Percentiles rank a stretch among this genome's conserved stretches.
These are phyloP conservation scores for Paramyrothecium sp. DNA, from an alignment of 2,329 filamentous ascomycete genomes.

Conservation along the genomic window DNA sequence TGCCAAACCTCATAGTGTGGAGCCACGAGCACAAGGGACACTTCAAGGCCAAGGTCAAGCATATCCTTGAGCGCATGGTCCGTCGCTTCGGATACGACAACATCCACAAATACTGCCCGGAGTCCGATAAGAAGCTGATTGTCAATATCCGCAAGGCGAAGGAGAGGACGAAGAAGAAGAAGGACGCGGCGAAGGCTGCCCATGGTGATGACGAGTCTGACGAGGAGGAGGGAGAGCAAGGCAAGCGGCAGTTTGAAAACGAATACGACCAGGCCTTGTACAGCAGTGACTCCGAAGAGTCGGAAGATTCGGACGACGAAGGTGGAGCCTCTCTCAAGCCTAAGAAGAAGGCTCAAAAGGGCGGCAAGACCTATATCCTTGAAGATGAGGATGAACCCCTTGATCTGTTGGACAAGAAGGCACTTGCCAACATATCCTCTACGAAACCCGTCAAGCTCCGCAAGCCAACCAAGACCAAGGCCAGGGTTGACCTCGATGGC, in stretches of 20 bases:
- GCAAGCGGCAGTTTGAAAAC: slow-evolving; percentile 71
- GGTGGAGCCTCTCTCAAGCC: slow-evolving; percentile 47
- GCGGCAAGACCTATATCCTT: slow-evolving; percentile 78
- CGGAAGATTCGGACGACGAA: slow-evolving; percentile 52
- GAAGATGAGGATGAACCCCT: slow-evolving; percentile 94
- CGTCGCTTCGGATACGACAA: slow-evolving; percentile 82
- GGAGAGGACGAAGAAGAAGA: slow-evolving; percentile 87
- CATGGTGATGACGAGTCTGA: slow-evolving; percentile 57
- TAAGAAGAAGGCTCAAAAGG: slow-evolving; percentile 54
- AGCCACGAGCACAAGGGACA: slow-evolving; percentile 97
- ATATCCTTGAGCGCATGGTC: slow-evolving; percentile 93
- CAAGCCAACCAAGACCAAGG: slow-evolving; percentile 57
- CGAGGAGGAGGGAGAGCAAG: slow-evolving; percentile 46
- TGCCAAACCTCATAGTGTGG: slow-evolving; percentile 93
- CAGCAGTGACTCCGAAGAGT: slow-evolving; percentile 67
- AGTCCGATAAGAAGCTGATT: slow-evolving; percentile 85
- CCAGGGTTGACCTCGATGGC: slow-evolving; percentile 72
- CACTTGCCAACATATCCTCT: slow-evolving; percentile 88
- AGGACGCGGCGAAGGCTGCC: slow-evolving; percentile 63
- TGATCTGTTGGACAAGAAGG: slow-evolving; percentile 85
- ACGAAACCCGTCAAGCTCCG: slow-evolving; percentile 74
- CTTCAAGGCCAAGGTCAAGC: slow-evolving; percentile 96
- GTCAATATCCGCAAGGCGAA: slow-evolving; percentile 94
- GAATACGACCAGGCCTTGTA: slow-evolving; percentile 97
- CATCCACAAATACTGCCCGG: slow-evolving; percentile 78